These are phyloP conservation scores for Sordaria brevicollis DNA, from an alignment of 495 filamentous ascomycete species.

Conservation along the genomic window DNA sequence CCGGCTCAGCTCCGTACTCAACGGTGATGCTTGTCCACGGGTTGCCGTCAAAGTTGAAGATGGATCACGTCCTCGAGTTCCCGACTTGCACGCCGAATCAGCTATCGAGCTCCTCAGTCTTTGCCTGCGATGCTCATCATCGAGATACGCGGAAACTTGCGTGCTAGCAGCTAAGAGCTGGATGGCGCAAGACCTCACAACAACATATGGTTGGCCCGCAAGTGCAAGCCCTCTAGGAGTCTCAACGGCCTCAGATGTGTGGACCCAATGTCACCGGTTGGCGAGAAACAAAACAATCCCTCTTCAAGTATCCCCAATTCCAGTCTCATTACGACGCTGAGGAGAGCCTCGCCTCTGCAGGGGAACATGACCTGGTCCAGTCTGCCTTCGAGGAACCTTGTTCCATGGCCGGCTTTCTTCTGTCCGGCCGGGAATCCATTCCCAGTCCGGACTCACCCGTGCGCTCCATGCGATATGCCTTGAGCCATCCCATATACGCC, in stretches of 20 bases:
- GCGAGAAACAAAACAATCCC: neutral
- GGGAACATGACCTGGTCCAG: neutral
- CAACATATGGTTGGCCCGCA: neutral
- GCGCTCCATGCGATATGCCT: neutral
- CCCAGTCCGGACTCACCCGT: conserved; percentile 7
- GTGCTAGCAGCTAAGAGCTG: neutral
- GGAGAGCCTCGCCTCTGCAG: neutral
- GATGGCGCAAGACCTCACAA: neutral
- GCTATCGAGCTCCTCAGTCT: neutral
- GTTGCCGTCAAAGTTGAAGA: neutral
- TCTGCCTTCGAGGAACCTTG: neutral
- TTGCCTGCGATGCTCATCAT: neutral
- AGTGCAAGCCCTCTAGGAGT: neutral
- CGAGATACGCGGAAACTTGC: neutral
- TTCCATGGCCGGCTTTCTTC: conserved; percentile 15
- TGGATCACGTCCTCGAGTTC: neutral
- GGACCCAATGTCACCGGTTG: neutral
- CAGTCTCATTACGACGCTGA: neutral
- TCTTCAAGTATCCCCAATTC: neutral
- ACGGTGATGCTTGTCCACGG: neutral
- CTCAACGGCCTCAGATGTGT: neutral
- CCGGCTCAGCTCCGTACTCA: neutral
- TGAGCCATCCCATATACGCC: neutral
- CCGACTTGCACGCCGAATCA: neutral
- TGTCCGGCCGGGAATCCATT: conserved; percentile 13